Evolutionary conservation across 2,329 filamentous ascomycete species (phyloP).

Genomic region (Sarocladium kiliense): DNA sequence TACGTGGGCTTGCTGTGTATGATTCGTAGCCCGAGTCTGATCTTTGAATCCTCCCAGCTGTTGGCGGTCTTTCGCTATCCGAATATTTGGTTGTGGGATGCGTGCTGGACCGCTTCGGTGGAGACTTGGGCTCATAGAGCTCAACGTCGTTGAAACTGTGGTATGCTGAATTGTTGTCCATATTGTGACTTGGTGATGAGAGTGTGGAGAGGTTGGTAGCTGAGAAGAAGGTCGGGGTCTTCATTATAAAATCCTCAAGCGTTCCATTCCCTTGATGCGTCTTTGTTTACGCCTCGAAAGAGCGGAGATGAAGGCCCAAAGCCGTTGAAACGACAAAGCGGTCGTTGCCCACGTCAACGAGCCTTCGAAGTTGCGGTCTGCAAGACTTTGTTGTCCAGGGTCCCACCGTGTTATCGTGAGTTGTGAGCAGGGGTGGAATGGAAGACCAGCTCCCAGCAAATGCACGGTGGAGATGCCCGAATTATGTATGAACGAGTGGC

Average conservation of each 20-base stretch:
- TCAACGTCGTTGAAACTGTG: slow-evolving; percentile 51
- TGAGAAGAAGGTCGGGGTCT: slow-evolving; percentile 4
- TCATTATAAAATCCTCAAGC: neutral
- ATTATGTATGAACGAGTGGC: neutral
- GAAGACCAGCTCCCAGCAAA: neutral
- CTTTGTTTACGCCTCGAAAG: neutral
- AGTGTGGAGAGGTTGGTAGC: neutral
- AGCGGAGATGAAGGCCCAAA: slow-evolving; percentile 3
- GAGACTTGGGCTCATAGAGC: slow-evolving; percentile 34
- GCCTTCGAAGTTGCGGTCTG: slow-evolving; percentile 6
- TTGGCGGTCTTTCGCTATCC: slow-evolving; percentile 24
- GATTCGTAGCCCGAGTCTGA: slow-evolving; percentile 58
- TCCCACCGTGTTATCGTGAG: slow-evolving; percentile 1
- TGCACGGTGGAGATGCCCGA: neutral
- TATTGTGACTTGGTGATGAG: neutral
- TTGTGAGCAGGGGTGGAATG: neutral
- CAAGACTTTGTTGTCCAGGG: slow-evolving; percentile 1
- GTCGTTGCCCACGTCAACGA: slow-evolving; percentile 8
- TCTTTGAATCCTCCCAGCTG: slow-evolving; percentile 40
- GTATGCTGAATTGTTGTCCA: slow-evolving; percentile 27
- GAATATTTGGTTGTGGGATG: slow-evolving; percentile 11
- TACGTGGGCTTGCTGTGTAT: slow-evolving; percentile 30
- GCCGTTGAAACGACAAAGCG: neutral
- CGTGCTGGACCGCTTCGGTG: slow-evolving; percentile 16
- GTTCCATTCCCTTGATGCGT: neutral